Conservation (phyloP, 805 yeast species). For the Candida peoriensis region DNA sequence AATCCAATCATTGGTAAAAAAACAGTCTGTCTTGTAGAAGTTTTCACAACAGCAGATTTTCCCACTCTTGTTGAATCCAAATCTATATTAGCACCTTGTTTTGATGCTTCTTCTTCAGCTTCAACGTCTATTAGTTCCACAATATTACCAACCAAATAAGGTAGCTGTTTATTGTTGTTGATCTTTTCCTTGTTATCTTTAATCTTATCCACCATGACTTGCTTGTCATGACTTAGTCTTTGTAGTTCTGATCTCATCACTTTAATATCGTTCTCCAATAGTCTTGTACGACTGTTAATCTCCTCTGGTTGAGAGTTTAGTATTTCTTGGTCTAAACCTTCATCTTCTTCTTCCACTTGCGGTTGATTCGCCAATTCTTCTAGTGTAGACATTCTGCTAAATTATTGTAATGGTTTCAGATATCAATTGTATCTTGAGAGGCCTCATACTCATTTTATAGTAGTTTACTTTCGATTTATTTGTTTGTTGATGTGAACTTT, state of each 20-base stretch:
- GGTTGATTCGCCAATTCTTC: conserved; percentile 67
- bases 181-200: conserved; percentile 95
- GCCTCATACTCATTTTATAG: no score
- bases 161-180: conserved; percentile 90
- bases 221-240: conserved; percentile 86
- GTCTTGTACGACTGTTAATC: conserved; percentile 75
- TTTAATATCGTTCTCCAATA: conserved; percentile 91
- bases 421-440: no score
- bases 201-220: conserved; percentile 87
- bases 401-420: no score
- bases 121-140: conserved; percentile 89
- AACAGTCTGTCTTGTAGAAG: conserved; percentile 96
- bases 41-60: conserved; percentile 96
- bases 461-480: no score
- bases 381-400: conserved; percentile 71
- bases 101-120: conserved; percentile 73
- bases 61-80: conserved; percentile 87
- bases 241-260: conserved; percentile 90
- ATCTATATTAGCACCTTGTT: conserved; percentile 93
- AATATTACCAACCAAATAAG: conserved; percentile 93
- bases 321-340: conserved; percentile 78
- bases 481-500: no score
- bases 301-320: conserved; percentile 73
- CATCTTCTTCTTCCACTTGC: conserved; percentile 30
- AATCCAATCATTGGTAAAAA: conserved; percentile 93